Percentiles rank a stretch among this genome's conserved stretches.
Evolutionary conservation across 306 rosid genomes (phyloP).

Genomic region (Senna tora): DNA sequence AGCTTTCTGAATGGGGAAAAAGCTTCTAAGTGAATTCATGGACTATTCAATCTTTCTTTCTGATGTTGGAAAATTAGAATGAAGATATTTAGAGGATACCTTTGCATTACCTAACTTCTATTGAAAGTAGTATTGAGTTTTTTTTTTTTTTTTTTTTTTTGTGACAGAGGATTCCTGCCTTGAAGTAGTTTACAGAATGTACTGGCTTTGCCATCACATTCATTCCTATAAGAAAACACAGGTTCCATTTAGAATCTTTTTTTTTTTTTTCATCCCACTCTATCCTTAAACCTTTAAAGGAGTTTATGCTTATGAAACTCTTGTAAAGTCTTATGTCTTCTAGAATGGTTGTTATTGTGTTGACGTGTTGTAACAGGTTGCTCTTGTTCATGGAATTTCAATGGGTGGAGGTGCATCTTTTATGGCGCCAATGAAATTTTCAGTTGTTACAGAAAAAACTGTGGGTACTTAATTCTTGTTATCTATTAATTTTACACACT

Average conservation of each 20-base stretch:
- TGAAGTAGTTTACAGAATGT: conserved; percentile 87
- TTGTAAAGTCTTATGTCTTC: conserved; percentile 15
- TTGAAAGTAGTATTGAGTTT: conserved; percentile 26
- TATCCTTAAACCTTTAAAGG: not conserved
- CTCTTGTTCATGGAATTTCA: conserved; percentile 87
- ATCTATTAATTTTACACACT: conserved; percentile 22
- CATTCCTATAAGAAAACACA: conserved; percentile 89
- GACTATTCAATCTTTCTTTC: conserved; percentile 7
- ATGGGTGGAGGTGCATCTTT: conserved; percentile 98
- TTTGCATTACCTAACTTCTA: not conserved
- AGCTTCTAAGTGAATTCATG: conserved; percentile 10
- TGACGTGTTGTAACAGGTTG: conserved; percentile 61
- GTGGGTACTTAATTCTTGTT: conserved; percentile 52
- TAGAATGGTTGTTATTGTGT: conserved; percentile 25
- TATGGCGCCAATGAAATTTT: conserved; percentile 87
- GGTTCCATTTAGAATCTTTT: conserved; percentile 43
- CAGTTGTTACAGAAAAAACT: conserved; percentile 89
- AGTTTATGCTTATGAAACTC: conserved; percentile 1
- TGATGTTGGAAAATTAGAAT: conserved; percentile 5
- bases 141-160: too few species aligned
- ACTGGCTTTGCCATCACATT: conserved; percentile 93
- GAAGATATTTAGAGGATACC: not conserved
- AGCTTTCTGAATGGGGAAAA: not conserved
- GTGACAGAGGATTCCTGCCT: conserved; percentile 84
- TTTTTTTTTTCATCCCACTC: conserved; percentile 3